These are phyloP conservation scores for Monotropa hypopitys DNA, from an alignment of 179 eudicot species.

Conservation along the genomic window DNA sequence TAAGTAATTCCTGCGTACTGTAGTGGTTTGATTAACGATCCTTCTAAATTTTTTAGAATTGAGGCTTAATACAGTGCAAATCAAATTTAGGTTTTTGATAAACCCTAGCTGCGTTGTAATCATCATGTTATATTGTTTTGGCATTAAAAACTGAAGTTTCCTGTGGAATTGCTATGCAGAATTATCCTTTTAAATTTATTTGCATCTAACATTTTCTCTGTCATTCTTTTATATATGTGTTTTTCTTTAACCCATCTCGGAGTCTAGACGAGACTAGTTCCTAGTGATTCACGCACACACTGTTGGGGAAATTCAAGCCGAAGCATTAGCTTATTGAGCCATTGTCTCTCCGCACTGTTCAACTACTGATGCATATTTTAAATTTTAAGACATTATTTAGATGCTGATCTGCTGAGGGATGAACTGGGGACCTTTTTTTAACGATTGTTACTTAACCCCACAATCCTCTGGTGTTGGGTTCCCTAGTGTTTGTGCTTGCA, in stretches of 20 bases:
- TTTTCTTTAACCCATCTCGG: background rate
- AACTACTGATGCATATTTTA: background rate
- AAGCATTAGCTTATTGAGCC: background rate
- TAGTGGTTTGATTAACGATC: background rate
- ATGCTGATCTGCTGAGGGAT: background rate
- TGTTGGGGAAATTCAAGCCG: background rate
- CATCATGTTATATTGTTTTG: too few relatives aligned
- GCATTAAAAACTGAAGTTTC: too few relatives aligned
- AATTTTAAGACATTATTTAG: background rate
- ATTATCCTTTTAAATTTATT: too few relatives aligned
- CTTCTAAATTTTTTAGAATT: too few relatives aligned
- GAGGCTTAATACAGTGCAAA: too few relatives aligned
- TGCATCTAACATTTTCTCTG: too few relatives aligned
- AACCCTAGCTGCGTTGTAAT: background rate
- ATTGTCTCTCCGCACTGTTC: background rate
- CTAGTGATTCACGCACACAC: background rate
- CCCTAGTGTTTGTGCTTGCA: background rate
- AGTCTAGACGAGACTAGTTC: background rate
- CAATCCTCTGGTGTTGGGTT: constrained; percentile 1
- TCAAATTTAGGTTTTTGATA: too few relatives aligned
- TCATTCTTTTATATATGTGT: background rate
- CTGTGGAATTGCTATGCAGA: too few relatives aligned
- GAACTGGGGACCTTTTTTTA: background rate
- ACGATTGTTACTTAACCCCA: background rate
- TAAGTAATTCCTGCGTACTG: background rate